Evolutionary conservation across 192 early-diverging fungal species (phyloP), one percentile per base, ranked within the genome.

Genomic region (Coemansia sp.): DNA sequence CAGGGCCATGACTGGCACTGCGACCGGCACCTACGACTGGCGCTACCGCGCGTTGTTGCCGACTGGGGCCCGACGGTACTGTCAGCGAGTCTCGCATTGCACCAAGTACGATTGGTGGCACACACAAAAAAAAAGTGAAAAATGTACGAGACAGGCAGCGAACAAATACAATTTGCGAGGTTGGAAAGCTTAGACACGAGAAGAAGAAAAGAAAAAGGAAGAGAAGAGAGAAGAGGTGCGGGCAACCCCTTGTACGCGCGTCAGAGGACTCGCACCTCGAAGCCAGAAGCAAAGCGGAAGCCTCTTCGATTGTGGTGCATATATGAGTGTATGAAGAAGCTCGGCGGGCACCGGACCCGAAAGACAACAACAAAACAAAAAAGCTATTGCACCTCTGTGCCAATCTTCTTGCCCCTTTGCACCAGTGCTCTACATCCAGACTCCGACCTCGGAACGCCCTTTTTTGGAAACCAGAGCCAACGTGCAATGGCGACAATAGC

Each of bases 1-100:
- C 58, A 18, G 58, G 58, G n/a, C 58, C 35, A 22, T 59, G 58
- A 30, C 58, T 59, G 58, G 18, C 58, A 59, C 58, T 59, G 58
- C 58, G 58, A 8, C 58, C 53, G 53, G 32, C 53, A 30, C 53
- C 53, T 6, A 15, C 15, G 6, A 30, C 13, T 16, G 29, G 53
- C 16, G 53, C 53, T 7, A 56, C 29, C 30, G 53, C 18, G 29
- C 27, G 53, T 16, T 56, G 53, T 16, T 56, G 53, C 30, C 29
- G 53, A 30, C 29, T 12, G 15, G 58, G 35, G 58, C 58, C 58
- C 4, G 58, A 39, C 58, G 58, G 7, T 18, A 39, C 34, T 22
- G 58, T 20, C 58, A 59, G 58, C 37, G 58, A 59, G 20, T 59
- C 58, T 35, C 35, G 34, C 58, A 59, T 59, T 22, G 10, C n/a